A percentile compares a stretch with the other conserved stretches of the same genome.
These are phyloP conservation scores for Fusarium stilboides DNA, from an alignment of 2,329 filamentous ascomycete species.

Conservation along the genomic window DNA sequence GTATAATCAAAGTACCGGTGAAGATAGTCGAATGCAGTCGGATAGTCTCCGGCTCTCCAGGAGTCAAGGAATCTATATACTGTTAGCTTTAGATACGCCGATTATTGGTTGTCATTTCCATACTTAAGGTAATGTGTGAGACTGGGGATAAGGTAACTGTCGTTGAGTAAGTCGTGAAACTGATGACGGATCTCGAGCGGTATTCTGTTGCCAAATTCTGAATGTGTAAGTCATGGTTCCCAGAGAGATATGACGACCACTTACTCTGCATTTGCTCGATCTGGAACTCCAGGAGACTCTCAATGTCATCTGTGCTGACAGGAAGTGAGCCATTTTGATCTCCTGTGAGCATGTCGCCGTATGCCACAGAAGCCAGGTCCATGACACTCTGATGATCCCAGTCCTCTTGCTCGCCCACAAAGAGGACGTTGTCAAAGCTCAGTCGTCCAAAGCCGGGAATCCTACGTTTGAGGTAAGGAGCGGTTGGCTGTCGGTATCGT, in stretches of 20 bases:
- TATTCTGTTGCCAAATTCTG: conserved; percentile 83
- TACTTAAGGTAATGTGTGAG: conserved; percentile 82
- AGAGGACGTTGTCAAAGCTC: conserved; percentile 71
- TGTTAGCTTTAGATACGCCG: conserved; percentile 53
- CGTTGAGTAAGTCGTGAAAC: conserved; percentile 77
- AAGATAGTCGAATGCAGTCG: conserved; percentile 89
- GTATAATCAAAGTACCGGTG: conserved; percentile 98
- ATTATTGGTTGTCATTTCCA: not conserved
- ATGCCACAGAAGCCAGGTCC: conserved; percentile 63
- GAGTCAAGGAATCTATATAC: conserved; percentile 81
- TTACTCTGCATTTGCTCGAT: conserved; percentile 88
- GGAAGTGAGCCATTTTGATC: conserved; percentile 59
- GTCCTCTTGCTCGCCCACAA: conserved; percentile 65
- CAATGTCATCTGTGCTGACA: conserved; percentile 84
- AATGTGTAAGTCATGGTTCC: conserved; percentile 25
- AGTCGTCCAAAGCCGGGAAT: conserved; percentile 71
- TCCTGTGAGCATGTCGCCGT: conserved; percentile 67
- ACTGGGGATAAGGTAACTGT: conserved; percentile 78
- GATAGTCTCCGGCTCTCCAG: conserved; percentile 92
- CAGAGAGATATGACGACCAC: conserved; percentile 39
- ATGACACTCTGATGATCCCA: conserved; percentile 63
- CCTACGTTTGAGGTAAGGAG: conserved; percentile 74
- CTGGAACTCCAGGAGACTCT: conserved; percentile 87
- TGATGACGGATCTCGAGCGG: conserved; percentile 80
- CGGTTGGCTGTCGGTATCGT: conserved; percentile 83